phyloP scores from a whole-genome alignment of 2,329 filamentous ascomycete species.

The Botrytis fabae region DNA sequence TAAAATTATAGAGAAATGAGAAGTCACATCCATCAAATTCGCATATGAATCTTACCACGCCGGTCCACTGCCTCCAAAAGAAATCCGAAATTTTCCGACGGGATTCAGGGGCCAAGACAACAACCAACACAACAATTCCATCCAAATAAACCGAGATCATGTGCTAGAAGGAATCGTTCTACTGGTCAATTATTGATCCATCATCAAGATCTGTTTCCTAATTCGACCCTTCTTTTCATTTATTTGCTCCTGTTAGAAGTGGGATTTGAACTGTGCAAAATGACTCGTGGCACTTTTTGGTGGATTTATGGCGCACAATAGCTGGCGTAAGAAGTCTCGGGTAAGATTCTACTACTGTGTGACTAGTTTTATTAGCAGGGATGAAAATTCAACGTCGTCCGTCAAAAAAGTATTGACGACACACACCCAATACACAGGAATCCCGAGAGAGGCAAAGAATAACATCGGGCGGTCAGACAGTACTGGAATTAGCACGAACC shows the following conservation, averaged over 20 bases:
- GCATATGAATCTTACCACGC: not conserved
- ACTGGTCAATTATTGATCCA: not conserved
- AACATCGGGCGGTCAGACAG: not conserved
- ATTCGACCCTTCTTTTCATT: not conserved
- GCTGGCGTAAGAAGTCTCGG: constrained; percentile 6
- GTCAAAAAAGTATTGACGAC: not conserved
- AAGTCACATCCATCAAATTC: not conserved
- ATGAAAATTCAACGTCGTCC: constrained; percentile 1
- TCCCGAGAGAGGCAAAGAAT: not conserved
- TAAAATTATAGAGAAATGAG: not conserved
- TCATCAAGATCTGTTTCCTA: not conserved
- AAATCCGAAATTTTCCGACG: constrained; percentile 15
- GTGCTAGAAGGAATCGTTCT: not conserved
- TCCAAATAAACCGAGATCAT: not conserved
- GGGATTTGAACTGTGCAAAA: constrained; percentile 6
- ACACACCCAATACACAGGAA: not conserved
- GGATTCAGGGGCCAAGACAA: not conserved
- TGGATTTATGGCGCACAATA: not conserved
- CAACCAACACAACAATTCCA: not conserved
- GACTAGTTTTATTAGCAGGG: constrained; percentile 2
- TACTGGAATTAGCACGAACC: not conserved
- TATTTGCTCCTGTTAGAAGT: constrained; percentile 9
- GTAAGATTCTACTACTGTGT: not conserved
- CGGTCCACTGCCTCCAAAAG: not conserved
- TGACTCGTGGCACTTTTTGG: constrained; percentile 19